These are phyloP conservation scores for Alnus glutinosa DNA, from an alignment of 306 rosid genomes.

Conservation along the genomic window DNA sequence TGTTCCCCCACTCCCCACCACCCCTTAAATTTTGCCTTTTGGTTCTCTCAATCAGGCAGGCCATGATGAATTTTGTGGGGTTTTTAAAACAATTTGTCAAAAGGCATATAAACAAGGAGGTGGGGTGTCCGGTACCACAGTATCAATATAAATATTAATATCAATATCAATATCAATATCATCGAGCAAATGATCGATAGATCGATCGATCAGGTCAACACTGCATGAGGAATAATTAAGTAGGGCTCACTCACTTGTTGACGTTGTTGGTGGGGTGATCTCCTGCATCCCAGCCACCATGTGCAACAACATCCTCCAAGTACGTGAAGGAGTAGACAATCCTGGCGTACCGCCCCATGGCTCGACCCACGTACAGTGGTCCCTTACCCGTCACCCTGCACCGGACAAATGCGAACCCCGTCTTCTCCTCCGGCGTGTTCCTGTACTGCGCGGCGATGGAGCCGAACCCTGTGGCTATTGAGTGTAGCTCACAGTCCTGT, in stretches of 20 bases:
- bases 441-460: conserved; percentile 88
- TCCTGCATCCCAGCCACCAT: conserved; percentile 89
- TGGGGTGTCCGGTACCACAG: neutral
- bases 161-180: too few relatives aligned
- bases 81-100: neutral
- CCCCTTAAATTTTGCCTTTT: conserved; percentile 1
- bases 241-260: conserved; percentile 42
- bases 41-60: neutral
- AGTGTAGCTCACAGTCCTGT: conserved; percentile 80
- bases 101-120: neutral
- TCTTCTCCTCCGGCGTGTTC: conserved; percentile 48
- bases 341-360: conserved; percentile 74
- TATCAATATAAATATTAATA: too few relatives aligned
- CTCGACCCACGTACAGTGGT: conserved; percentile 77
- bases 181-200: too few relatives aligned
- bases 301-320: conserved; percentile 69
- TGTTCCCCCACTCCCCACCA: neutral
- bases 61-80: neutral
- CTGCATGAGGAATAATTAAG: neutral
- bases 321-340: conserved; percentile 71
- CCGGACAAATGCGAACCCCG: conserved; percentile 74
- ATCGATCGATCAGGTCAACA: too few relatives aligned
- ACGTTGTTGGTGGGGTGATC: conserved; percentile 45
- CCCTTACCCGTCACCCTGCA: conserved; percentile 79
- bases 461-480: conserved; percentile 73